Percentiles rank a stretch among this genome's conserved stretches.
These are phyloP conservation scores for Aspergillus pseudoviridinutans DNA, from an alignment of 2,329 filamentous ascomycete species.

Conservation along the genomic window DNA sequence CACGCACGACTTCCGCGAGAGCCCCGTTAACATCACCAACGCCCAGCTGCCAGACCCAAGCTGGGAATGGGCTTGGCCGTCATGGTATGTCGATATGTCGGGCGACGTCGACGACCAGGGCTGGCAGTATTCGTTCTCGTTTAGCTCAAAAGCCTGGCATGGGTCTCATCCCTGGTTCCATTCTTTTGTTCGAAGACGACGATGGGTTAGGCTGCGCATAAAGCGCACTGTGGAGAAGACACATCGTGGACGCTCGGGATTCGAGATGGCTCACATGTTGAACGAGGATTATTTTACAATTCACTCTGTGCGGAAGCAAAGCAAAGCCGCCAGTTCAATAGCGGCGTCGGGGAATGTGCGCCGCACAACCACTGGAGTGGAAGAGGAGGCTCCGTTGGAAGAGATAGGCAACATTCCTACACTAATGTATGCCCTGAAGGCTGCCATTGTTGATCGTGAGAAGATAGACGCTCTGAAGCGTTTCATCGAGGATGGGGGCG, in stretches of 20 bases:
- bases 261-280: conserved; percentile 57
- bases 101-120: conserved; percentile 81
- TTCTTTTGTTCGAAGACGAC: conserved; percentile 84
- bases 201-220: conserved; percentile 79
- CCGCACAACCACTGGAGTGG: conserved; percentile 40
- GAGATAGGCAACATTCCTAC: conserved; percentile 63
- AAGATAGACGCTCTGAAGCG: conserved; percentile 79
- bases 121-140: conserved; percentile 95
- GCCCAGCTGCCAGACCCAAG: conserved; percentile 91
- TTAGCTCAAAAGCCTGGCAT: conserved; percentile 80
- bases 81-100: conserved; percentile 74
- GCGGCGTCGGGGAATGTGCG: conserved; percentile 28
- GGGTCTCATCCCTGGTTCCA: conserved; percentile 85
- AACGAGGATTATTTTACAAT: conserved; percentile 79
- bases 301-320: conserved; percentile 49
- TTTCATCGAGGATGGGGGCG: conserved; percentile 72
- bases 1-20: conserved; percentile 57
- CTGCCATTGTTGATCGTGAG: conserved; percentile 78
- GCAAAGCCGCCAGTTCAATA: conserved; percentile 41
- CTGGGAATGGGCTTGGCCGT: conserved; percentile 83
- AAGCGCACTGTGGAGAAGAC: conserved; percentile 49
- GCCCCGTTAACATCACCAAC: conserved; percentile 69
- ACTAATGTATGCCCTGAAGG: conserved; percentile 65
- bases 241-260: conserved; percentile 30
- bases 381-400: conserved; percentile 44